phyloP scores from a whole-genome alignment of 257 asterid genomes.

The Solanum habrochaites region DNA sequence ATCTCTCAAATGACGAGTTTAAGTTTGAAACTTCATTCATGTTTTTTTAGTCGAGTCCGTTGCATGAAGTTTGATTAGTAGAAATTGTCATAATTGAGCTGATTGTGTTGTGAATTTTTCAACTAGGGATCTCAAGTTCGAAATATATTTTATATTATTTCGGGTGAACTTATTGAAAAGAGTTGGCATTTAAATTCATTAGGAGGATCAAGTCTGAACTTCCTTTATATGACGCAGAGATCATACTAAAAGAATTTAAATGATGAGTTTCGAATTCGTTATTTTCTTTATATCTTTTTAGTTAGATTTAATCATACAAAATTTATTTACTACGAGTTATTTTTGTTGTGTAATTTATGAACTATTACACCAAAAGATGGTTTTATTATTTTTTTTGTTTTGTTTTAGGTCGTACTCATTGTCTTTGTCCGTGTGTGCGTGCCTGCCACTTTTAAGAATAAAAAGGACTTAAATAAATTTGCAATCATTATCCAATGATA shows the following conservation, averaged over 20 bases:
- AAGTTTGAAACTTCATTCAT: no score
- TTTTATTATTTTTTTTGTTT: not conserved
- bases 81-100: not conserved
- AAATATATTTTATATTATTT: no score
- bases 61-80: not conserved
- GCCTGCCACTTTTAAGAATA: not conserved
- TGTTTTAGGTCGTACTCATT: not conserved
- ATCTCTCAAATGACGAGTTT: no score
- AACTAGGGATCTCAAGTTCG: no score
- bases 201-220: fast-evolving
- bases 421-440: not conserved
- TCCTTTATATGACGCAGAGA: not conserved
- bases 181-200: not conserved
- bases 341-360: not conserved
- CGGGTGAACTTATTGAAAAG: not conserved
- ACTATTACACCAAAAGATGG: not conserved
- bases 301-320: fast-evolving
- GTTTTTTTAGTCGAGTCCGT: no score
- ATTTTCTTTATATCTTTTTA: fast-evolving
- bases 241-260: not conserved
- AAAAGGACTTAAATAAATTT: not conserved
- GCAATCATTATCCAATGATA: not conserved
- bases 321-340: not conserved
- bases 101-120: not conserved
- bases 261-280: fast-evolving